Evolutionary conservation across 139 green algal species (phyloP), one percentile per base, ranked within the genome.

Genomic region (Microglena sp.): DNA sequence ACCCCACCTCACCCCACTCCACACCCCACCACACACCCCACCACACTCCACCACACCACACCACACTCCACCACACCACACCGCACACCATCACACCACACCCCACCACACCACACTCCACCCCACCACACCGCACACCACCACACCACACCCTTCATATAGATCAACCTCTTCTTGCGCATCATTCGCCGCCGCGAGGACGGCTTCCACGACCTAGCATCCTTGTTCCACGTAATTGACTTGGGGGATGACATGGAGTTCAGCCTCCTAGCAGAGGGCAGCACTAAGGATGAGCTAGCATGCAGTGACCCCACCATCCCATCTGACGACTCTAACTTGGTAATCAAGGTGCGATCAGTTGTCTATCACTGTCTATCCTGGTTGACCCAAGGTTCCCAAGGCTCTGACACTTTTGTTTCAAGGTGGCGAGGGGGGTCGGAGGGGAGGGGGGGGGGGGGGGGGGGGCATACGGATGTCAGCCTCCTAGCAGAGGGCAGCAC

Each of bases 101-200:
- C n/a, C n/a, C n/a, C n/a, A n/a, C n/a, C n/a, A n/a, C n/a, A n/a
- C n/a, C n/a, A n/a, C n/a, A n/a, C n/a, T n/a, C n/a, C n/a, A n/a
- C n/a, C n/a, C n/a, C n/a, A n/a, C n/a, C n/a, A n/a, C n/a, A n/a
- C n/a, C n/a, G n/a, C n/a, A n/a, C n/a, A n/a, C n/a, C n/a, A n/a
- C n/a, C n/a, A n/a, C n/a, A n/a, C n/a, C n/a, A n/a, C n/a, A n/a
- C 46, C 11, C 46, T 58, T n/a, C 11, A 5, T 45, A 43, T 79
- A 95, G 85, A 87, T 99, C 67, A 99, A 99, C 68, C 62, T 98
- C 1, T 99, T 99, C 67, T 73, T 99, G 46, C 72, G 93, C 0
- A 74, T 99, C 4, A 71, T 91, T 6, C 53, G 79, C 2, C 72
- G 89, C 7, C 71, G 94, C 0, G 82, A 90, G n/a, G 94, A 99